Evolutionary conservation across 2,329 filamentous ascomycete genomes (phyloP).

Genomic region (Aurifilum marmelostoma): DNA sequence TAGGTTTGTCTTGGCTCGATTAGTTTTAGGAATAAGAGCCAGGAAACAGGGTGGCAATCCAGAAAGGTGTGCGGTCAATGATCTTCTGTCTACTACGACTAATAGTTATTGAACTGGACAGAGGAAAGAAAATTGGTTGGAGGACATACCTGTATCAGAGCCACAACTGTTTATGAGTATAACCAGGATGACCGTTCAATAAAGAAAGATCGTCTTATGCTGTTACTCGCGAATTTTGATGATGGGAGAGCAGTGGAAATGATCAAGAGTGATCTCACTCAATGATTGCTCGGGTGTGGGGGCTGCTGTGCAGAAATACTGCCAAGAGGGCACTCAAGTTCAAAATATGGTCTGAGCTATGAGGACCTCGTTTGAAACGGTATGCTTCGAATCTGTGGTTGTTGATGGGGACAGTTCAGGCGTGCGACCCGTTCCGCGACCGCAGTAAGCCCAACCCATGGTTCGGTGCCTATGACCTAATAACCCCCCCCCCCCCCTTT

Average conservation of each 20-base stretch:
- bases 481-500: too few relatives aligned
- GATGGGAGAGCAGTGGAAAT: not conserved
- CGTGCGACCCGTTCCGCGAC: slow-evolving; percentile 4
- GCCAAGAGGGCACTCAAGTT: not conserved
- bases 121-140: not conserved
- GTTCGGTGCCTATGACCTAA: not conserved
- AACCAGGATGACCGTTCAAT: not conserved
- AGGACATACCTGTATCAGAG: not conserved
- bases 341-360: not conserved
- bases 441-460: not conserved
- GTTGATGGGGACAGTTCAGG: not conserved
- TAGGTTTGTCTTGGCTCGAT: not conserved
- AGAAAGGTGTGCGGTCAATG: not conserved
- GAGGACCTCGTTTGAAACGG: not conserved
- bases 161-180: not conserved
- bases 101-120: not conserved
- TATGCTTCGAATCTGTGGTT: not conserved
- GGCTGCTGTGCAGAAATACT: slow-evolving; percentile 1
- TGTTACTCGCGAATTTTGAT: not conserved
- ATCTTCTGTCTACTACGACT: too few relatives aligned
- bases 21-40: not conserved
- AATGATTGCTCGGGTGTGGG: slow-evolving; percentile 1
- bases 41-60: not conserved
- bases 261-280: not conserved
- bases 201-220: not conserved